phyloP scores from a whole-genome alignment of 495 filamentous ascomycete genomes.

The Xylaria grammica region DNA sequence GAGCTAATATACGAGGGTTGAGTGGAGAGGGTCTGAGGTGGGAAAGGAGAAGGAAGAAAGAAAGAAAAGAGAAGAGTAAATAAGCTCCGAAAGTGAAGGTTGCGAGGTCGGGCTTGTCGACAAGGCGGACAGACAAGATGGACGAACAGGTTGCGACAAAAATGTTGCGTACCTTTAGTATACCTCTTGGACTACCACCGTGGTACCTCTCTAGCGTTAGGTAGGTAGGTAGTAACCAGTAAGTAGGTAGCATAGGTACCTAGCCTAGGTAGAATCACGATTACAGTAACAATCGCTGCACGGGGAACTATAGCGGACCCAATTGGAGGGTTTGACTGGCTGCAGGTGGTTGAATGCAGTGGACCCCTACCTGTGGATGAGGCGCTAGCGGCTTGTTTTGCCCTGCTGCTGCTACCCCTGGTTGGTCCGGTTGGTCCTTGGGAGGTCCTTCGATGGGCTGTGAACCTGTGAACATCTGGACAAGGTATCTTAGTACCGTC shows the following conservation, averaged over 20 bases:
- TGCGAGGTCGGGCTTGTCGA: conserved; percentile 21
- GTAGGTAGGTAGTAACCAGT: not conserved
- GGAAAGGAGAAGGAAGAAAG: conserved; percentile 24
- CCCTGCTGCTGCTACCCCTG: conserved; percentile 2
- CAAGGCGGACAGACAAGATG: conserved; percentile 7
- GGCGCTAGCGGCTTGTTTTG: conserved; percentile 5
- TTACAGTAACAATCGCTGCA: conserved; percentile 20
- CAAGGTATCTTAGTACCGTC: too few relatives aligned
- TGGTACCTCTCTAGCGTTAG: too few relatives aligned
- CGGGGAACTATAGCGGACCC: conserved; percentile 4
- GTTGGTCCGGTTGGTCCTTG: not conserved
- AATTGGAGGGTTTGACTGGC: conserved; percentile 22
- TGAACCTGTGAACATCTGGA: too few relatives aligned
- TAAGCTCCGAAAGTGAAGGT: conserved; percentile 16
- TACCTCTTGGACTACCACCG: too few relatives aligned
- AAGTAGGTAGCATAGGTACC: not conserved
- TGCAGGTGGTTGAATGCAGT: not conserved
- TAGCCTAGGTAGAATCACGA: not conserved
- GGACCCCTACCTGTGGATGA: not conserved
- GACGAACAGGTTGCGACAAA: conserved; percentile 18
- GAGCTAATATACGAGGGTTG: conserved; percentile 23
- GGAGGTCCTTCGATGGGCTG: not conserved
- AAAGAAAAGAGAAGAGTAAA: conserved; percentile 4
- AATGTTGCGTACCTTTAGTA: conserved; percentile 16
- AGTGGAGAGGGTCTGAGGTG: conserved; percentile 27